These are phyloP conservation scores for Pseudogymnoascus sp. DNA, from an alignment of 2,329 filamentous ascomycete genomes.

Conservation along the genomic window DNA sequence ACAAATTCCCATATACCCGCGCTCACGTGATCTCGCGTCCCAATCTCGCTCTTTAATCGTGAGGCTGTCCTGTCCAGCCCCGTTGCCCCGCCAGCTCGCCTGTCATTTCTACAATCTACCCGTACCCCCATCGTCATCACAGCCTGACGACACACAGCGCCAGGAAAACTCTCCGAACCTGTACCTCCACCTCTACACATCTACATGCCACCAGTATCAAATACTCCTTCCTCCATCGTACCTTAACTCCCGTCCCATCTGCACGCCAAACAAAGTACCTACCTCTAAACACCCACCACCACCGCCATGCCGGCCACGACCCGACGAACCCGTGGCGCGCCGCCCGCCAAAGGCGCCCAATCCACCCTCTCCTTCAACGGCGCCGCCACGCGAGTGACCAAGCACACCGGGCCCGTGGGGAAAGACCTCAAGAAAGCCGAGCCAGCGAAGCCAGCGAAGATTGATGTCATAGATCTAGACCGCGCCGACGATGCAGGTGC, in stretches of 20 bases:
- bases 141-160: background rate
- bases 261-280: background rate
- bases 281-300: background rate
- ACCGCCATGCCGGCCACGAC: conserved; percentile 34
- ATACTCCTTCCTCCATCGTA: background rate
- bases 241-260: background rate
- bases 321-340: conserved; percentile 31
- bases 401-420: conserved; percentile 30
- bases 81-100: background rate
- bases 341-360: conserved; percentile 32
- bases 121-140: background rate
- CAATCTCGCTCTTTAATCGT: background rate
- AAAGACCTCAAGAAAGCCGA: conserved; percentile 10
- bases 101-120: background rate
- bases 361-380: conserved; percentile 57
- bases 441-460: background rate
- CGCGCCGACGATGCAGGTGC: conserved; percentile 14
- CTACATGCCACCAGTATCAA: background rate
- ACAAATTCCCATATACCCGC: background rate
- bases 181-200: background rate
- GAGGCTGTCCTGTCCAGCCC: background rate
- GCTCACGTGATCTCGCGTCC: background rate
- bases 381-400: conserved; percentile 47
- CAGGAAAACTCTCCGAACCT: background rate
- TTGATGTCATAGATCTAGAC: conserved; percentile 11